phyloP scores from a whole-genome alignment of 495 filamentous ascomycete species.

The Hypoxylon lienhwacheense region DNA sequence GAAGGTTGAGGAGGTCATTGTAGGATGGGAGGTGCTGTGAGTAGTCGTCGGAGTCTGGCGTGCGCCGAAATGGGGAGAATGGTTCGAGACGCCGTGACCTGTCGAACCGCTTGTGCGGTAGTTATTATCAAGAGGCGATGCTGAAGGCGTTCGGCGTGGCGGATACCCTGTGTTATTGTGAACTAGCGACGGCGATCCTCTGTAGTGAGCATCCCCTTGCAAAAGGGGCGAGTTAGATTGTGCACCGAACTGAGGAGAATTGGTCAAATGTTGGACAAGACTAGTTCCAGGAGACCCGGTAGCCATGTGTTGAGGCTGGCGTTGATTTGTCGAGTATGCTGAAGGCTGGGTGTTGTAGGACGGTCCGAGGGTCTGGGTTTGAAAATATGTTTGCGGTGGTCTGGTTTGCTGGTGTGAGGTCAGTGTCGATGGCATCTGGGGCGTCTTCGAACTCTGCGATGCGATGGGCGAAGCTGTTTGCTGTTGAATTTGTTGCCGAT shows the following conservation, averaged over 20 bases:
- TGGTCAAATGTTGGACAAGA: constrained; percentile 44
- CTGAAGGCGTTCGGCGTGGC: constrained; percentile 44
- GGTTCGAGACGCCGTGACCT: constrained; percentile 41
- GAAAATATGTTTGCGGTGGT: constrained; percentile 35
- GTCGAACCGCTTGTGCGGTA: constrained; percentile 38
- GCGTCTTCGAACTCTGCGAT: constrained; percentile 35
- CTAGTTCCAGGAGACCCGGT: constrained; percentile 39
- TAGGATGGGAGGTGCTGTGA: constrained; percentile 35
- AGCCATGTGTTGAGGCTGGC: constrained; percentile 48
- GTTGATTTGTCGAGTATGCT: constrained; percentile 44
- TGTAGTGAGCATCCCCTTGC: constrained; percentile 44
- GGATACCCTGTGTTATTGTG: constrained; percentile 40
- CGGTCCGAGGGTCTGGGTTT: constrained; percentile 28
- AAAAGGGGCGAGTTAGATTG: constrained; percentile 43
- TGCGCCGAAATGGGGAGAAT: constrained; percentile 42
- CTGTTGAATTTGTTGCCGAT: constrained; percentile 40
- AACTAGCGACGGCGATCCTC: constrained; percentile 42
- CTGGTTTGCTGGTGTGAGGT: constrained; percentile 35
- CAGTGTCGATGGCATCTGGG: constrained; percentile 37
- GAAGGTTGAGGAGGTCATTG: constrained; percentile 32
- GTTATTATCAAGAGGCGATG: constrained; percentile 40
- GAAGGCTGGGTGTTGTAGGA: constrained; percentile 35
- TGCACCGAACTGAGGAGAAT: constrained; percentile 49
- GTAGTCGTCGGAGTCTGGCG: constrained; percentile 35
- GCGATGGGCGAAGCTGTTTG: constrained; percentile 35